These are phyloP conservation scores for Candida ulmi DNA, from an alignment of 805 yeast species.

Conservation along the genomic window DNA sequence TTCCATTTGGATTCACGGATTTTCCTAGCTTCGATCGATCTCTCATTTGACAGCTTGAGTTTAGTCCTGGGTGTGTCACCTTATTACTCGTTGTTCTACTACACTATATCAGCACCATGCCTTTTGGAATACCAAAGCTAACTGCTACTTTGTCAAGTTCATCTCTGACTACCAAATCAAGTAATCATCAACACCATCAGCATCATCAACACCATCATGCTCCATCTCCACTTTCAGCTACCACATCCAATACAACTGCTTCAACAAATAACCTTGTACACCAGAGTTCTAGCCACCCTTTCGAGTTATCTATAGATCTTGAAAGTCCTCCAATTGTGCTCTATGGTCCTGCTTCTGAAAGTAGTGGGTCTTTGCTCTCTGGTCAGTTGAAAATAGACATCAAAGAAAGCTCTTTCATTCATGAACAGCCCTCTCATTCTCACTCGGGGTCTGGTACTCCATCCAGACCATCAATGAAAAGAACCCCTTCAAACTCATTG, in stretches of 20 bases:
- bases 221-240: neutral
- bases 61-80: too few species aligned
- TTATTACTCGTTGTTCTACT: too few species aligned
- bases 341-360: constrained; percentile 72
- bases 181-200: neutral
- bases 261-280: constrained; percentile 17
- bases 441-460: constrained; percentile 7
- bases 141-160: constrained; percentile 15
- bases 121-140: constrained; percentile 18
- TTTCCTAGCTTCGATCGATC: too few species aligned
- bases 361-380: constrained; percentile 80
- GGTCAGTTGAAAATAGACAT: constrained; percentile 68
- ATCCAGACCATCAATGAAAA: constrained; percentile 16
- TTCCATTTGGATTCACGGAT: too few species aligned
- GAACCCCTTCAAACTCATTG: constrained; percentile 13
- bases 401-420: constrained; percentile 21
- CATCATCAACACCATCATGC: neutral
- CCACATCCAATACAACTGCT: too few species aligned
- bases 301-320: constrained; percentile 51
- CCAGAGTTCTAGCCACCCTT: constrained; percentile 26
- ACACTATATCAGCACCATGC: too few species aligned
- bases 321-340: constrained; percentile 91
- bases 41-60: too few species aligned
- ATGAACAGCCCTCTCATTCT: constrained; percentile 1
- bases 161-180: constrained; percentile 1